Evolutionary conservation across 352 stramenopile genomes (phyloP).

Genomic region (Pythium rhizo-oryzae): DNA sequence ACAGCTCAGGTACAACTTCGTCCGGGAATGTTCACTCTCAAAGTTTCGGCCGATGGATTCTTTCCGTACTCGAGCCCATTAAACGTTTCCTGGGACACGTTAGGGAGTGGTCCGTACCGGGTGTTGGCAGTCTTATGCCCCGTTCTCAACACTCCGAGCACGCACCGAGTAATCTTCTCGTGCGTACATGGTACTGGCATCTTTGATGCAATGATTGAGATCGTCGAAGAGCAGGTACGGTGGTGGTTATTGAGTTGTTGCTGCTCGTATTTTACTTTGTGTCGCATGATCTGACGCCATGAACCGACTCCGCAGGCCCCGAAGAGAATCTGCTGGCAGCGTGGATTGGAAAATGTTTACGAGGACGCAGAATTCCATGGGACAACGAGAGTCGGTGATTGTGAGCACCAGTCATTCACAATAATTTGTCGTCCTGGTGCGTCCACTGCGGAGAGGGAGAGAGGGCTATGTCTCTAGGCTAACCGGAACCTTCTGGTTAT

Average conservation of each 20-base stretch:
- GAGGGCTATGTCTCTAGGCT: not conserved
- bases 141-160: conserved; percentile 18
- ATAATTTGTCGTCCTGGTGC: conserved; percentile 21
- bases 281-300: not conserved
- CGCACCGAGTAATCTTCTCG: conserved; percentile 56
- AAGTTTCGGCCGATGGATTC: conserved; percentile 31
- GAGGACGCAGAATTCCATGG: conserved; percentile 23
- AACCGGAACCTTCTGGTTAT: not conserved
- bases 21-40: conserved; percentile 43
- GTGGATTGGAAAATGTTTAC: not conserved
- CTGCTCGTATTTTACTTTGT: not conserved
- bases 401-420: conserved; percentile 21
- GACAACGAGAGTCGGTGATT: not conserved
- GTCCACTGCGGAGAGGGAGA: not conserved
- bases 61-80: conserved; percentile 31
- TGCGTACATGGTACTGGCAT: conserved; percentile 34
- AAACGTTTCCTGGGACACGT: conserved; percentile 41
- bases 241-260: not conserved
- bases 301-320: not conserved
- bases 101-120: not conserved
- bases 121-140: conserved; percentile 48
- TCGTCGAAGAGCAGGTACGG: conserved; percentile 41
- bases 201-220: conserved; percentile 54
- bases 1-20: conserved; percentile 44
- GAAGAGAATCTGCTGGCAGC: conserved; percentile 14